Evolutionary conservation across 805 yeast genomes (phyloP).

Genomic region (Teunomyces cretensis): DNA sequence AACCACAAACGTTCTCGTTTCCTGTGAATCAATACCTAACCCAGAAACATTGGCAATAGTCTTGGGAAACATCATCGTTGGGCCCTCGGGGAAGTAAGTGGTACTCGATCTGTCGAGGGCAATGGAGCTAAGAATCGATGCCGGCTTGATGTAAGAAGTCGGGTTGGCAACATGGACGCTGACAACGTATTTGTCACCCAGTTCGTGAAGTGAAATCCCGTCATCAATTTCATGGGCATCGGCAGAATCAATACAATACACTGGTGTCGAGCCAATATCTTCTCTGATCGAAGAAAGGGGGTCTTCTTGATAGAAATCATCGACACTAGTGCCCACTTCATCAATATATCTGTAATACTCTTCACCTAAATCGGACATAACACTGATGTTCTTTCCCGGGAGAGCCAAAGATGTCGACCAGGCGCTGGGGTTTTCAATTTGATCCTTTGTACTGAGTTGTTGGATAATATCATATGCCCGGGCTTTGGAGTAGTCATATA

Average conservation of each 20-base stretch:
- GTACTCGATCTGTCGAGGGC: slow-evolving; percentile 67
- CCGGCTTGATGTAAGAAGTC: slow-evolving; percentile 54
- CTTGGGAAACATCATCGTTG: slow-evolving; percentile 69
- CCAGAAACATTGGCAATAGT: slow-evolving; percentile 52
- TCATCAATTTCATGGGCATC: slow-evolving; percentile 92
- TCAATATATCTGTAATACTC: slow-evolving; percentile 37
- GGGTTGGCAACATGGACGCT: slow-evolving; percentile 89
- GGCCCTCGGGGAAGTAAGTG: slow-evolving; percentile 67
- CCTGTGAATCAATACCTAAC: slow-evolving; percentile 41
- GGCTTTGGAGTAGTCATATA: slow-evolving; percentile 50
- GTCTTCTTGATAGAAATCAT: slow-evolving; percentile 28
- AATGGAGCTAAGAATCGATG: slow-evolving; percentile 43
- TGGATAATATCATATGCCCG: slow-evolving; percentile 50
- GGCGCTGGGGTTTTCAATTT: slow-evolving; percentile 47
- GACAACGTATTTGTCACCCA: slow-evolving; percentile 38
- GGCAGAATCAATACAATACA: slow-evolving; percentile 81
- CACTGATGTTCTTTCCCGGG: slow-evolving; percentile 44
- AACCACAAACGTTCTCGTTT: slow-evolving; percentile 45
- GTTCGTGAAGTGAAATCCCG: slow-evolving; percentile 65
- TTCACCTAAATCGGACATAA: slow-evolving; percentile 44
- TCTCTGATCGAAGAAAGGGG: slow-evolving; percentile 31
- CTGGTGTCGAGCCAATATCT: slow-evolving; percentile 47
- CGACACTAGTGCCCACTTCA: slow-evolving; percentile 2
- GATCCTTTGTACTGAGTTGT: slow-evolving; percentile 26
- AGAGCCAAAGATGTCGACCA: slow-evolving; percentile 49